Evolutionary conservation across 345 rosid species (phyloP), one percentile per base, ranked within the genome.

Genomic region (Citrus sp.): DNA sequence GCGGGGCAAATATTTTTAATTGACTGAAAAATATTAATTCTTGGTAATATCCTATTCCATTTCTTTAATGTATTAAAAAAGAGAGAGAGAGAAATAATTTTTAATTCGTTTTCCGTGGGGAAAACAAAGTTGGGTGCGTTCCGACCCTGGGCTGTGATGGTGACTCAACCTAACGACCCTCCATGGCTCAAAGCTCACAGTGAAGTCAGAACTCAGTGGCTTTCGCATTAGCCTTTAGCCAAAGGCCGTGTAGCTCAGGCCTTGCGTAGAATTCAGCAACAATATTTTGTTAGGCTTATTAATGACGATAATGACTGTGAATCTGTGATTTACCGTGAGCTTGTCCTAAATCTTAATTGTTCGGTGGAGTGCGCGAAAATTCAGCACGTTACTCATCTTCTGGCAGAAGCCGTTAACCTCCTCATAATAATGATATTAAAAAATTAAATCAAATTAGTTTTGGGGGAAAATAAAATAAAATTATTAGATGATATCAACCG

Each of bases 51-150:
- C 55, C 21, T 49, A n/a, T 60, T 51, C 32, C 51, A n/a, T 60
- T 37, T 56, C 60, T 77, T 3, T 30, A 58, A 30, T 35, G 22
- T 30, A 14, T 51, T 28, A 68, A 72, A 25, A 24, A 0, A 22
- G 1, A 12, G 0, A 22, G 62, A 18, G 61, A 30, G 55, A 51
- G 4, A 22, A 10, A 28, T 13, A 7, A 37, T 69, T 58, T 38
- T n/a, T 2, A 35, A 12, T 16, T n/a, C 9, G 16, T 76, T 51
- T 66, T 64, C 61, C 54, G 64, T 62, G 70, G 76, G 58, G 77
- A 77, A 85, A 78, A 59, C 70, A 78, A 80, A 81, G 84, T 70
- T 70, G 85, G 77, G 76, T 70, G 80, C 82, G 83, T 74, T 46
- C 75, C 73, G 73, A 75, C 64, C 7, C 35, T 37, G 74, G 9